A percentile compares a stretch with the other conserved stretches of the same genome.
Evolutionary conservation across 768 basidiomycete species (phyloP).

Genomic region (Suillus discolor): DNA sequence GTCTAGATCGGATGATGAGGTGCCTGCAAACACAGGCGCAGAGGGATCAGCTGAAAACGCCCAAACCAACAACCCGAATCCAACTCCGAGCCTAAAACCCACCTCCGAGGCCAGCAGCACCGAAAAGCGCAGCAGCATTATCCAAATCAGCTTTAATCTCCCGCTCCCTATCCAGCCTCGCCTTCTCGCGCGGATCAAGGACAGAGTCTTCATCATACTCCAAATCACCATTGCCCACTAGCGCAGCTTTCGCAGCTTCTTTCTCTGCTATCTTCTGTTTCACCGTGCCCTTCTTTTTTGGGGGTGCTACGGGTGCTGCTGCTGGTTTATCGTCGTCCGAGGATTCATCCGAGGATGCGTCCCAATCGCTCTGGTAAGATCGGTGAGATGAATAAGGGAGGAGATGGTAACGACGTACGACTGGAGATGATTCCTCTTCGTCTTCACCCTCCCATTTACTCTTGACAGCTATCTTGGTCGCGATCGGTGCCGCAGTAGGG

Average conservation of each 20-base stretch:
- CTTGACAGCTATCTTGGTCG: constrained; percentile 37
- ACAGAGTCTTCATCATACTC: constrained; percentile 76
- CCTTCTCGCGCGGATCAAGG: constrained; percentile 79
- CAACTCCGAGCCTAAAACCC: constrained; percentile 17
- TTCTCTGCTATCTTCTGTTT: constrained; percentile 94
- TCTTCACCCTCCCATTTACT: constrained; percentile 92
- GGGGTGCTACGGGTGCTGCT: constrained; percentile 57
- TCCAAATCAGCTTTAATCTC: constrained; percentile 88
- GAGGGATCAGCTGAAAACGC: not conserved
- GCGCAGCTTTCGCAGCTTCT: constrained; percentile 70
- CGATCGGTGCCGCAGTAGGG: constrained; percentile 23
- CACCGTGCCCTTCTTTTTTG: constrained; percentile 91
- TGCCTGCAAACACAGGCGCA: constrained; percentile 42
- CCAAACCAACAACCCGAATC: not conserved
- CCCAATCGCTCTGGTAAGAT: constrained; percentile 86
- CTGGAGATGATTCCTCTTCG: constrained; percentile 78
- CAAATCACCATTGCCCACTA: constrained; percentile 40
- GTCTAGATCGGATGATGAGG: constrained; percentile 70
- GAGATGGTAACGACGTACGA: constrained; percentile 47
- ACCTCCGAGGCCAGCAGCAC: constrained; percentile 69
- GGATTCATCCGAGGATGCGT: constrained; percentile 76
- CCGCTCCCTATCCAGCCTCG: constrained; percentile 71
- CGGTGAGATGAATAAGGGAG: not conserved
- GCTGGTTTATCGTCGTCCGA: constrained; percentile 43
- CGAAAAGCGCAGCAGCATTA: constrained; percentile 82